A percentile compares a stretch with the other conserved stretches of the same genome.
Conservation (phyloP, 169 alveolate genomes). For the Cryptosporidium parvum region DNA sequence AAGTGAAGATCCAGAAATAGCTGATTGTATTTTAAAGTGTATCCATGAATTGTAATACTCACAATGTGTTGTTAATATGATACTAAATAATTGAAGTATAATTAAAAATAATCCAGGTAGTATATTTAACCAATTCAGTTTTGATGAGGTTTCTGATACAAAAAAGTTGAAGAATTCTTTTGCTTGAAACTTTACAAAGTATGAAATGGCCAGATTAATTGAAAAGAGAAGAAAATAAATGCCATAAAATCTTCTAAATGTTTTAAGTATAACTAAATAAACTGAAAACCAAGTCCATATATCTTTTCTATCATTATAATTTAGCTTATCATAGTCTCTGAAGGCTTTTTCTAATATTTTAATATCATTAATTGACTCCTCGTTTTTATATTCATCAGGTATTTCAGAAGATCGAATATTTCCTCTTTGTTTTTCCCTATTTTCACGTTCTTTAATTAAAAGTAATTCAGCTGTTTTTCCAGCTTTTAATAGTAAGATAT, state of each 20-base stretch:
- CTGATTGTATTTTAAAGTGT: slow-evolving; percentile 54
- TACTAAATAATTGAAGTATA: slow-evolving; percentile 13
- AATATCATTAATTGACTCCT: slow-evolving; percentile 7
- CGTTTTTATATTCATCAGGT: slow-evolving; percentile 10
- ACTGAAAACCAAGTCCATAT: slow-evolving; percentile 30
- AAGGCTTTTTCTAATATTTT: slow-evolving; percentile 2
- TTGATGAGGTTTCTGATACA: background rate
- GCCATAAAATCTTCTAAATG: slow-evolving; percentile 25
- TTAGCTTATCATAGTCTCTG: slow-evolving; percentile 4
- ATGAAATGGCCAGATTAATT: slow-evolving; percentile 8
- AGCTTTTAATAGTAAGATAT: slow-evolving; percentile 30
- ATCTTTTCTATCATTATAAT: background rate
- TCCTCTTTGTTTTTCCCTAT: slow-evolving; percentile 12
- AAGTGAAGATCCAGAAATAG: slow-evolving; percentile 69
- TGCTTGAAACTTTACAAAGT: background rate
- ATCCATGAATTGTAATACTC: slow-evolving; percentile 54
- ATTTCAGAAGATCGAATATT: slow-evolving; percentile 26
- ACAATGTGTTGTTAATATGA: slow-evolving; percentile 62
- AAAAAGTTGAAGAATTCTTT: slow-evolving; percentile 35
- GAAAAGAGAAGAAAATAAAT: slow-evolving; percentile 21
- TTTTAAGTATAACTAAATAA: slow-evolving; percentile 2
- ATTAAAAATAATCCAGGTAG: slow-evolving; percentile 26
- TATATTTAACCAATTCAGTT: background rate
- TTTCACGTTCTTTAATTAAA: slow-evolving; percentile 9
- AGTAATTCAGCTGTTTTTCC: slow-evolving; percentile 28